Evolutionary conservation across 306 rosid species (phyloP), one percentile per base, ranked within the genome.

Genomic region (Inga laurina): DNA sequence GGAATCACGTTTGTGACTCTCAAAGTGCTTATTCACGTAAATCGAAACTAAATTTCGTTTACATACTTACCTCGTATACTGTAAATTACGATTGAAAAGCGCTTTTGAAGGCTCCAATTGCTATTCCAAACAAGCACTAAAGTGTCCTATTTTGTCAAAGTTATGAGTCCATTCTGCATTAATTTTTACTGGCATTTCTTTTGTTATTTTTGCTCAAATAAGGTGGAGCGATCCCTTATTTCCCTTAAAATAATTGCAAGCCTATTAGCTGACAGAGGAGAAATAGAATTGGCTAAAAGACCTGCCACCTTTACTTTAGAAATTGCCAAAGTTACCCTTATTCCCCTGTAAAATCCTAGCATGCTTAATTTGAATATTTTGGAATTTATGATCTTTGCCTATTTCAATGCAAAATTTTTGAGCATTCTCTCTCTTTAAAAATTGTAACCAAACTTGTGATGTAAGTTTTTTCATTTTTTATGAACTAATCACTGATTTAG

Each of bases 341-440:
- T 44, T 21, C 8, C 21, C 39, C 56, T 7, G 7, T 22, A 41
- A 13, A 70, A 43, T n/a, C 34, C 18, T 22, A 72, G 56, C 57
- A 51, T 73, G 24, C 80, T 79, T 73, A 49, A 34, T 62, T 72
- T 62, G 74, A 56, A 49, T 81, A 44, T 72, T 72, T 71, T 57
- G 24, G 30, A 57, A 57, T 57, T 57, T 57, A 18, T 3, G 35
- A 30, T 71, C 14, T 35, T 48, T 61, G 22, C 65, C 10, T 70
- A 32, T 27, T 59, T 43, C 85, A 57, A 24, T 76, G 30, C n/a
- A 62, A 22, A 7, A 24, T 44, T 4, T 72, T 56, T 57, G 2
- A 76, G 16, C 54, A 57, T 44, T 16, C 15, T 24, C 15, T 22
- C 7, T 19, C 22, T 12, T 51, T 41, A 7, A 41, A 14, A 59